Evolutionary conservation across 805 yeast genomes (phyloP).

Genomic region (Clavispora vitiphila): DNA sequence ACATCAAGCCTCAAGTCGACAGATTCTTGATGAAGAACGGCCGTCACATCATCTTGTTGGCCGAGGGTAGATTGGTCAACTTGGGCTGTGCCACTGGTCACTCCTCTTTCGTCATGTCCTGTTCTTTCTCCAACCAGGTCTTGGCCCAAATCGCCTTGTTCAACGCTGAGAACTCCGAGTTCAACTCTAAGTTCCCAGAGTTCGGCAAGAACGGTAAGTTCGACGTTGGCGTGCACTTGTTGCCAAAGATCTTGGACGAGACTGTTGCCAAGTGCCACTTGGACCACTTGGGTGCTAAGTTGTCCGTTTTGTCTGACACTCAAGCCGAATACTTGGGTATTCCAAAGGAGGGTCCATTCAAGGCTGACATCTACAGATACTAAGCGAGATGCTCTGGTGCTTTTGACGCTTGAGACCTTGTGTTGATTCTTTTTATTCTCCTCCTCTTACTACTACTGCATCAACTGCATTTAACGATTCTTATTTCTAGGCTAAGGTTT

Average conservation of each 20-base stretch:
- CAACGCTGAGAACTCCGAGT: constrained; percentile 78
- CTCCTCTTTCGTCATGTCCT: constrained; percentile 98
- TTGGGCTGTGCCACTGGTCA: constrained; percentile 99
- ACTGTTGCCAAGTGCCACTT: constrained; percentile 97
- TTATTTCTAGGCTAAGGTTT: constrained; percentile 16
- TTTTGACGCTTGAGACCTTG: constrained; percentile 1
- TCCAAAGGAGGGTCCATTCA: constrained; percentile 93
- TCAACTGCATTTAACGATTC: constrained; percentile 43
- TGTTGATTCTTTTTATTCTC: constrained; percentile 13
- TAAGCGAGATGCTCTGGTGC: constrained; percentile 30
- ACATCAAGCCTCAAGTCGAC: constrained; percentile 99
- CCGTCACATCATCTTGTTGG: constrained; percentile 90
- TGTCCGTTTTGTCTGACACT: constrained; percentile 65
- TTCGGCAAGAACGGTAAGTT: constrained; percentile 91
- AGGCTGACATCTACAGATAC: constrained; percentile 97
- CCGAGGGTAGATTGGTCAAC: constrained; percentile 99
- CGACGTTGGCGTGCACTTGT: constrained; percentile 86
- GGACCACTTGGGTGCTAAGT: constrained; percentile 87
- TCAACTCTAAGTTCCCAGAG: constrained; percentile 80
- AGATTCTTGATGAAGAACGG: constrained; percentile 87
- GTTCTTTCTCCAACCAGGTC: constrained; percentile 99
- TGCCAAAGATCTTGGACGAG: constrained; percentile 98
- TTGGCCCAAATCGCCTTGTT: constrained; percentile 82
- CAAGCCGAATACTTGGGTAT: constrained; percentile 95
- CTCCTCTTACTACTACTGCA: constrained; percentile 31